These are phyloP conservation scores for Pleurotus cornucopiae DNA, from an alignment of 768 basidiomycete species.

Conservation along the genomic window DNA sequence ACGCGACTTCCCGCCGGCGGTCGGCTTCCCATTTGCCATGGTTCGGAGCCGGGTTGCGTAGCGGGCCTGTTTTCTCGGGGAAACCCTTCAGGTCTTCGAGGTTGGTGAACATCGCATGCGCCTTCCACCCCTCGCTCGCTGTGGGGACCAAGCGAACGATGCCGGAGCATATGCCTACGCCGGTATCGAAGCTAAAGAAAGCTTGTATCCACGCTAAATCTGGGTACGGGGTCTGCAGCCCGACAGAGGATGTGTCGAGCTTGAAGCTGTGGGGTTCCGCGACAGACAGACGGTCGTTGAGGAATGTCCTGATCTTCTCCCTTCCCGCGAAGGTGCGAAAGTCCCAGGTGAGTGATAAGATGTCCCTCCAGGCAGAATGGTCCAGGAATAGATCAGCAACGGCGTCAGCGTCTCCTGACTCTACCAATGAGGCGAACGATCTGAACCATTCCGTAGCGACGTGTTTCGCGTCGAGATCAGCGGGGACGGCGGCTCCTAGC, in stretches of 20 bases:
- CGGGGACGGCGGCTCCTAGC: slow-evolving; percentile 17
- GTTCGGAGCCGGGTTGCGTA: slow-evolving; percentile 36
- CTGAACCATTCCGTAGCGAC: slow-evolving; percentile 28
- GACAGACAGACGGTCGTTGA: slow-evolving; percentile 31
- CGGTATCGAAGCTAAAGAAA: slow-evolving; percentile 54
- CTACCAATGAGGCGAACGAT: slow-evolving; percentile 13
- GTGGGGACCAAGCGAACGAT: slow-evolving; percentile 51
- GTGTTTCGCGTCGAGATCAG: slow-evolving; percentile 17
- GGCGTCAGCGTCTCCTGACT: slow-evolving; percentile 12
- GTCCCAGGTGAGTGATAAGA: slow-evolving; percentile 48
- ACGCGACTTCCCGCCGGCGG: slow-evolving; percentile 38
- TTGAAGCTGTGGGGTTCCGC: slow-evolving; percentile 24
- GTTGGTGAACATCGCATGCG: slow-evolving; percentile 54
- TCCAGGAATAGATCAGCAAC: slow-evolving; percentile 18
- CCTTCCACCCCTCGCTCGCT: slow-evolving; percentile 46
- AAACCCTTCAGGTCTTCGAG: slow-evolving; percentile 50
- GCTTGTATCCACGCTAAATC: slow-evolving; percentile 56
- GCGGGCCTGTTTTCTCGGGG: slow-evolving; percentile 44
- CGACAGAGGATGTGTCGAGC: slow-evolving; percentile 23
- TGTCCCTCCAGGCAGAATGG: slow-evolving; percentile 46
- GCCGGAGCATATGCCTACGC: slow-evolving; percentile 45
- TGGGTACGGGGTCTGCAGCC: slow-evolving; percentile 35
- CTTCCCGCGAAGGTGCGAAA: slow-evolving; percentile 42
- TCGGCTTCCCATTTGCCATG: slow-evolving; percentile 54
- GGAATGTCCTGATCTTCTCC: slow-evolving; percentile 31